A percentile compares a stretch with the other conserved stretches of the same genome.
These are phyloP conservation scores for Selaginella tamariscina DNA, from an alignment of 75 land plant species.

Conservation along the genomic window DNA sequence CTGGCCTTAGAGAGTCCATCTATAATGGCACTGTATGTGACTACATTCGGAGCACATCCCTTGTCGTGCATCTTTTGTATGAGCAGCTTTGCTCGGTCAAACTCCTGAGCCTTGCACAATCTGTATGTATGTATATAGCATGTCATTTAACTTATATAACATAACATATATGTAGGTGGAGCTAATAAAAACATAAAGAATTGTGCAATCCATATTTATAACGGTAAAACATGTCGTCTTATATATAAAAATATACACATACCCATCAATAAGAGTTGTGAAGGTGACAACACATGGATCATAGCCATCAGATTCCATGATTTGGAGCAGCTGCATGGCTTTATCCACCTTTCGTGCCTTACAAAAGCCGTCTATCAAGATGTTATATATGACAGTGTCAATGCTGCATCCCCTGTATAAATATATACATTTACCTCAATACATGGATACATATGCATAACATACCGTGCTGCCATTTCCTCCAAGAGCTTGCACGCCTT, in stretches of 20 bases:
- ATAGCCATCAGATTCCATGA: neutral
- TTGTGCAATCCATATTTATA: too few relatives aligned
- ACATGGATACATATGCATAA: too few relatives aligned
- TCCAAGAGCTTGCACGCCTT: neutral
- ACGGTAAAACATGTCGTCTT: too few relatives aligned
- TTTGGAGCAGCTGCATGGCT: neutral
- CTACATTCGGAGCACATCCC: neutral
- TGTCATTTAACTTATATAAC: too few relatives aligned
- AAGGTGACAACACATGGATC: neutral
- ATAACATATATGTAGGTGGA: too few relatives aligned
- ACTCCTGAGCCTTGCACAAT: neutral
- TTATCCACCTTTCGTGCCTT: neutral
- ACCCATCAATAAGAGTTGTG: neutral
- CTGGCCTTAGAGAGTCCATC: neutral
- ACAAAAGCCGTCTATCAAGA: neutral
- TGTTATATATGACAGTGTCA: neutral
- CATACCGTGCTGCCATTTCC: neutral
- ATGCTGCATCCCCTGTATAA: too few relatives aligned
- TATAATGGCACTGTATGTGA: constrained; percentile 6
- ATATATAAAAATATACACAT: too few relatives aligned
- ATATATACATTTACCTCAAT: too few relatives aligned
- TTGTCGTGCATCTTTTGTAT: neutral
- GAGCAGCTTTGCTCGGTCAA: neutral
- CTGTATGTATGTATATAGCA: too few relatives aligned
- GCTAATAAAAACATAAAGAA: too few relatives aligned